Base-by-base conservation (phyloP, 140 eudicot genomes). In the Erigeron philadelphicus region DNA sequence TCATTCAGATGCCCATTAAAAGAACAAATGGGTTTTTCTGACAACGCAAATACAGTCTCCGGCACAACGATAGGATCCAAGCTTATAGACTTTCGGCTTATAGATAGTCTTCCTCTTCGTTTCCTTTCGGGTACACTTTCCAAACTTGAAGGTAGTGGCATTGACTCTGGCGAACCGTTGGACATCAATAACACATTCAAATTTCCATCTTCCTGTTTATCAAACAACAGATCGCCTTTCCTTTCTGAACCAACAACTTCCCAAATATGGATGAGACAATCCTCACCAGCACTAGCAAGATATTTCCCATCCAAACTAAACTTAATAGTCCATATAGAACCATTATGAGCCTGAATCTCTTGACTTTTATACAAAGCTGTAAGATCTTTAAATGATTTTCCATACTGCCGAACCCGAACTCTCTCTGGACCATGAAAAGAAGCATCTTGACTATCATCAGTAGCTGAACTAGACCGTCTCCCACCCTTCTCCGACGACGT, bases 201-300 rank as follows among this genome's bases (percentile, higher is more conserved):
- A 73, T 87, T 93, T 47, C 93, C 95, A 78, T 93, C 96, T 77
- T 93, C 98, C 6, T 79, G 83, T 77, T 84, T 93, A 78, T 93
- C 95, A 57, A 93, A 77, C 74, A 88, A 76, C 50, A 93, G 84
- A 64, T 93, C 98, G 11, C 93, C 98, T 83, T 93, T 93, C 73
- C 90, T 83, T 66, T 93, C 96, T 15, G 90, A 75, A 67, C 83
- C 86, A 74, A 59, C 85, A 76, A 89, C 98, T 79, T 93, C 81
- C 98, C 98, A 86, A 31, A 93, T 78, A 76, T 93, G 98, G 55
- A 93, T 93, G 46, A 86, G 77, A 74, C 88, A 80, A 69, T 93
- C 98, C 81, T 93, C 98, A 23, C 98, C 98, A 15, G 98, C 98
- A 75, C 96, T 93, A 6, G 98, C 98, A 48, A 93, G 88, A 80